Evolutionary conservation across 331 rosid species (phyloP).

Genomic region (Malus hybrid): DNA sequence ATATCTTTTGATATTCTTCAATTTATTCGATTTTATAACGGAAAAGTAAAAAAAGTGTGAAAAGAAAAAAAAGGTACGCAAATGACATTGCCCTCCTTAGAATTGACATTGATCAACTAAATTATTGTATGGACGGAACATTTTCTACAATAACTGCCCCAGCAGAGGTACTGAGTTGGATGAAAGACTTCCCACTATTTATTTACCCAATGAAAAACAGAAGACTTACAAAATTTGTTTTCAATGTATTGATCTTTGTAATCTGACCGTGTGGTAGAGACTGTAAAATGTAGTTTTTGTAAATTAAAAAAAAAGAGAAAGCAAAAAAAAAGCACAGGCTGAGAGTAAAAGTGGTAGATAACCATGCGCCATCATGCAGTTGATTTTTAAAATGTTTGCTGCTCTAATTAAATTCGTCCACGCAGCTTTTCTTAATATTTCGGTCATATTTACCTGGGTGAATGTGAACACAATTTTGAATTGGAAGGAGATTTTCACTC

Average conservation of each 20-base stretch:
- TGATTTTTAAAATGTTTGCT: neutral
- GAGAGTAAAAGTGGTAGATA: too few relatives aligned
- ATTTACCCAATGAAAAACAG: neutral
- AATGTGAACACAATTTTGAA: neutral
- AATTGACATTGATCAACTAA: neutral
- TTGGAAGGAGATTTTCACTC: neutral
- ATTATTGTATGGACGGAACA: neutral
- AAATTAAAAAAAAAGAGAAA: too few relatives aligned
- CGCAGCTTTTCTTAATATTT: neutral
- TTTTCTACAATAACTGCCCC: neutral
- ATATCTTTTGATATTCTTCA: too few relatives aligned
- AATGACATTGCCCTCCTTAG: too few relatives aligned
- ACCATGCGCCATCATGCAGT: neutral
- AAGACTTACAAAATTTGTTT: too few relatives aligned
- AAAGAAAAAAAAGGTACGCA: rapidly evolving
- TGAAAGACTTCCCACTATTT: neutral
- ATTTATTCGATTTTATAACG: rapidly evolving
- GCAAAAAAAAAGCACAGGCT: too few relatives aligned
- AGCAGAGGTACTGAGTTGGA: neutral
- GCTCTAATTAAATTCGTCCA: neutral
- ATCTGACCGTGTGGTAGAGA: too few relatives aligned
- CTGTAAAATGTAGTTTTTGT: too few relatives aligned
- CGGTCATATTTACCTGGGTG: neutral
- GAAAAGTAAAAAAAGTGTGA: too few relatives aligned
- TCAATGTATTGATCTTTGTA: too few relatives aligned